Percentiles rank a stretch among this genome's conserved stretches.
Evolutionary conservation across 140 eudicot species (phyloP).

Genomic region (Anethum foeniculum): DNA sequence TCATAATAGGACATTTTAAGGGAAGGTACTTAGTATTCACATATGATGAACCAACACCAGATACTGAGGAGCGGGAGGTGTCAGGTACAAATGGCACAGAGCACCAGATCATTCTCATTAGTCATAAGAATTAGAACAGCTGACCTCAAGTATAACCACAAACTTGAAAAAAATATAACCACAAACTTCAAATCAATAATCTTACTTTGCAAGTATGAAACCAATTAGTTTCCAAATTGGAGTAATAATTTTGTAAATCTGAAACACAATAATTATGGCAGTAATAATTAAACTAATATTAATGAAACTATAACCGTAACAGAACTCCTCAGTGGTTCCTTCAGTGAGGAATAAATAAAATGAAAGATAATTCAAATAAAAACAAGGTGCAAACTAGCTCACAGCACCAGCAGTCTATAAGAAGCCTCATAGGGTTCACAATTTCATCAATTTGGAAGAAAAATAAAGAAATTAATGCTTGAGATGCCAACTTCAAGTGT

Average conservation of each 20-base stretch:
- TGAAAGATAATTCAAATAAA: background rate
- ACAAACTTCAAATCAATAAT: background rate
- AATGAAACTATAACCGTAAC: background rate
- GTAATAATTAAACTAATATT: background rate
- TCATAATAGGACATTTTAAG: background rate
- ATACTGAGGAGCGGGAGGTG: background rate
- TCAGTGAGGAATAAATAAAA: background rate
- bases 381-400: constrained; percentile 3
- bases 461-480: constrained; percentile 12
- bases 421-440: constrained; percentile 13
- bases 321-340: background rate
- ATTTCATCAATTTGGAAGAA: background rate
- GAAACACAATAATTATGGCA: background rate
- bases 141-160: background rate
- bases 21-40: background rate
- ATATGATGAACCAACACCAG: no score
- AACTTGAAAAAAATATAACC: background rate
- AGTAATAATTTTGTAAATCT: background rate
- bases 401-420: constrained; percentile 17
- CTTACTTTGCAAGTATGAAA: background rate
- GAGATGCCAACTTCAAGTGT: constrained; percentile 22
- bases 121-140: background rate
- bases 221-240: background rate
- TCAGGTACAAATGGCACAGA: background rate
- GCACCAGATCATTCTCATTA: background rate